phyloP scores from a whole-genome alignment of 345 rosid species.

The Pistacia atlantica region DNA sequence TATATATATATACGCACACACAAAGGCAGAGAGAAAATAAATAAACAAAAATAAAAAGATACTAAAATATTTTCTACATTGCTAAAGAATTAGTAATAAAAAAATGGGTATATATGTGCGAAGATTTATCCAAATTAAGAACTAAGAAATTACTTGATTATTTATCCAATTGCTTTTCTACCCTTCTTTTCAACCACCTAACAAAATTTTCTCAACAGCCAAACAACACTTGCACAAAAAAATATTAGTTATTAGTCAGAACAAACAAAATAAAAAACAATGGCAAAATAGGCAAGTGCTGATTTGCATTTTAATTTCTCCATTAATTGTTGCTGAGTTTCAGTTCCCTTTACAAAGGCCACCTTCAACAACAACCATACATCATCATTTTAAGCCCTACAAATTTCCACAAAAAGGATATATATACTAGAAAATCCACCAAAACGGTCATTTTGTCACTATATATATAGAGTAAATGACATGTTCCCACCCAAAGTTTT shows the following conservation, averaged over 20 bases:
- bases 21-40: too few relatives aligned
- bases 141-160: neutral
- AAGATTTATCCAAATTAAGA: too few relatives aligned
- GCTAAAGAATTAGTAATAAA: too few relatives aligned
- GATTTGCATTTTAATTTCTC: neutral
- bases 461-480: too few relatives aligned
- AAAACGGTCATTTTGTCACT: neutral
- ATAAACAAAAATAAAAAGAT: too few relatives aligned
- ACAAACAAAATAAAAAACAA: too few relatives aligned
- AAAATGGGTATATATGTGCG: too few relatives aligned
- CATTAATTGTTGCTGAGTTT: neutral
- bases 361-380: neutral
- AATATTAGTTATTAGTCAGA: neutral
- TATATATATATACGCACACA: too few relatives aligned
- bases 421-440: constrained; percentile 1
- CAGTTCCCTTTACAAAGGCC: neutral
- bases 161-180: too few relatives aligned
- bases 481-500: too few relatives aligned
- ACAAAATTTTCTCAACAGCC: constrained; percentile 6
- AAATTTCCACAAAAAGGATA: neutral
- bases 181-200: neutral
- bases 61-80: too few relatives aligned
- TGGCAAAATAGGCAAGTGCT: too few relatives aligned
- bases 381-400: neutral
- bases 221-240: neutral